Conservation (phyloP, 768 basidiomycete genomes). For the Lactarius trivialis region DNA sequence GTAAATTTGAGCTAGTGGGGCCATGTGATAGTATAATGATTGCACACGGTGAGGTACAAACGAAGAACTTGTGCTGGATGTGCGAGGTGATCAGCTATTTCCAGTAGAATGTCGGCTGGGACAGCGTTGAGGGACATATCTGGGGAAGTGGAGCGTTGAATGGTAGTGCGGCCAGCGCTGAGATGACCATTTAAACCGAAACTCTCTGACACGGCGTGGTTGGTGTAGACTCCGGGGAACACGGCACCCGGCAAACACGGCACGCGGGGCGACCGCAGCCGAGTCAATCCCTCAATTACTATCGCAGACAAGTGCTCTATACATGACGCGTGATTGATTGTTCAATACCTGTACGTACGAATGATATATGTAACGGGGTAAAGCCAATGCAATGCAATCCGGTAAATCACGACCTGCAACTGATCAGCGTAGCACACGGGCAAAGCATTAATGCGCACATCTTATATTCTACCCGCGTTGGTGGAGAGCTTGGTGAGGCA, state of each 20-base stretch:
- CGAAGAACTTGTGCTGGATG: conserved; percentile 49
- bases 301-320: background rate
- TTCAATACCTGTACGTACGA: background rate
- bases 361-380: background rate
- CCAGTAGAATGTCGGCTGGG: conserved; percentile 61
- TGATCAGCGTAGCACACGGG: conserved; percentile 48
- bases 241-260: too few relatives aligned
- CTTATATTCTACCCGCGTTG: conserved; percentile 58
- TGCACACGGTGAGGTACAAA: conserved; percentile 53
- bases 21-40: background rate
- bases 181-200: too few relatives aligned
- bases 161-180: background rate
- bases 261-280: too few relatives aligned
- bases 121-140: conserved; percentile 20
- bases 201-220: too few relatives aligned
- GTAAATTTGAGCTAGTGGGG: background rate
- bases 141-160: too few relatives aligned
- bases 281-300: too few relatives aligned
- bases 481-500: conserved; percentile 28
- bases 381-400: background rate
- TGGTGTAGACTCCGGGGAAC: too few relatives aligned
- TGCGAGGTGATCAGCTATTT: conserved; percentile 51
- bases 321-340: background rate
- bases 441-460: conserved; percentile 61
- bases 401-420: conserved; percentile 63